Evolutionary conservation across 306 rosid species (phyloP), one percentile per base, ranked within the genome.

Genomic region (Trichosanthes truncata): DNA sequence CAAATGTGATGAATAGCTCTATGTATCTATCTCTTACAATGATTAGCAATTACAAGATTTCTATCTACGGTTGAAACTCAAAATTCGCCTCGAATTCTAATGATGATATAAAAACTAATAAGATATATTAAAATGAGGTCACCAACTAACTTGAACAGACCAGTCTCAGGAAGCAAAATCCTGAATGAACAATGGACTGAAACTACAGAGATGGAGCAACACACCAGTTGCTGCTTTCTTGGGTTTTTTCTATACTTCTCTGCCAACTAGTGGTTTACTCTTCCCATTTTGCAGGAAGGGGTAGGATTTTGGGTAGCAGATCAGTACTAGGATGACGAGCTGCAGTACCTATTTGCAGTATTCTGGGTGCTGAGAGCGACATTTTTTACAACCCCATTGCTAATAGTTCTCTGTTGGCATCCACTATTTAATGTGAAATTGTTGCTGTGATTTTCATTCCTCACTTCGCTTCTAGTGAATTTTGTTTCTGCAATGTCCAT

Each of bases 401-500:
- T 57, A 26, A 26, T 41, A 10, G 18, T 40, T 25, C 41, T 23
- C 55, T 57, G 80, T 59, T 40, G 57, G 49, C 71, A 38, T 8
- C 80, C 72, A 7, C 52, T n/a, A 59, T 15, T 77, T 23, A 72
- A 23, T 25, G 66, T 57, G 38, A 4, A 7, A 29, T 77, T 57
- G 40, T 15, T 77, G 41, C 26, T 57, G 2, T 25, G 71, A 41
- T 59, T 23, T 77, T 77, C 71, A 10, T 33, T 76, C 83, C 84
- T 87, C 25, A 66, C 41, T 74, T 85, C 88, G 76, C 82, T 85
- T 84, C 86, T 90, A 41, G 90, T 84, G 80, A 86, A 80, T 60
- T 82, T 88, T 55, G 93, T 91, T 86, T 92, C 98, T 94, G 94
- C 82, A 88, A 86, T 61, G 62, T 61, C 29, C 29, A 38, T 68